Conservation (phyloP, 2,329 filamentous ascomycete species). For the Coniosporium tulheliwenetii region DNA sequence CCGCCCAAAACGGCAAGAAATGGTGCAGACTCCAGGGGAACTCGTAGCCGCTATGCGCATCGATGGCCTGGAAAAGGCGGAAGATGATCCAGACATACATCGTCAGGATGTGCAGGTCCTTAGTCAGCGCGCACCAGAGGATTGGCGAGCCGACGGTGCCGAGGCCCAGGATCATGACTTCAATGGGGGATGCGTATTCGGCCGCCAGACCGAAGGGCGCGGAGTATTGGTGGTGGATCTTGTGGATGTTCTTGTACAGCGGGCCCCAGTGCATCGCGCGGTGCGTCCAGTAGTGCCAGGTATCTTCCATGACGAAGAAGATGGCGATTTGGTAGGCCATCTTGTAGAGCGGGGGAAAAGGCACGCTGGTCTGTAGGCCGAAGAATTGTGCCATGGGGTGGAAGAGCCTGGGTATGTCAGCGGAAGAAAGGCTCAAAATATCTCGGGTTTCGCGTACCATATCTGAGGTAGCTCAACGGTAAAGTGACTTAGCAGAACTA, state of each 20-base stretch:
- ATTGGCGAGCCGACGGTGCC: slow-evolving; percentile 75
- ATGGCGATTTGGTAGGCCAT: slow-evolving; percentile 85
- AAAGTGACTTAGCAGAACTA: slow-evolving; percentile 90
- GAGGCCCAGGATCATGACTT: slow-evolving; percentile 85
- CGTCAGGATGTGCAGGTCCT: slow-evolving; percentile 83
- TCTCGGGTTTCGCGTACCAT: slow-evolving; percentile 38
- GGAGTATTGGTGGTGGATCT: slow-evolving; percentile 98
- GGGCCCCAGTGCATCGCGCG: slow-evolving; percentile 85
- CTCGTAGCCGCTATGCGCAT: slow-evolving; percentile 94
- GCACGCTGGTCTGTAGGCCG: slow-evolving; percentile 74
- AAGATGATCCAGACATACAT: slow-evolving; percentile 96
- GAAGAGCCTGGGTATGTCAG: slow-evolving; percentile 47
- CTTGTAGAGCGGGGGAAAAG: slow-evolving; percentile 71
- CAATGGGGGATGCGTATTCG: slow-evolving; percentile 94
- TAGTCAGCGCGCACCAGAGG: slow-evolving; percentile 66
- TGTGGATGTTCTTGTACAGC: slow-evolving; percentile 93
- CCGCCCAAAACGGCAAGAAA: slow-evolving; percentile 95
- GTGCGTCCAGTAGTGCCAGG: slow-evolving; percentile 98
- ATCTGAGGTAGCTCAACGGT: slow-evolving; percentile 97
- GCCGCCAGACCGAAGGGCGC: slow-evolving; percentile 92
- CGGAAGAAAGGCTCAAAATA: not conserved
- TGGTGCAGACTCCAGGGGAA: slow-evolving; percentile 96
- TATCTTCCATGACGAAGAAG: slow-evolving; percentile 91
- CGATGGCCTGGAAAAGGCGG: slow-evolving; percentile 92
- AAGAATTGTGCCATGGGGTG: slow-evolving; percentile 90